Percentiles rank a stretch among this genome's conserved stretches.
phyloP scores from a whole-genome alignment of 2,329 filamentous ascomycete species.

The Apiospora pterosperma region DNA sequence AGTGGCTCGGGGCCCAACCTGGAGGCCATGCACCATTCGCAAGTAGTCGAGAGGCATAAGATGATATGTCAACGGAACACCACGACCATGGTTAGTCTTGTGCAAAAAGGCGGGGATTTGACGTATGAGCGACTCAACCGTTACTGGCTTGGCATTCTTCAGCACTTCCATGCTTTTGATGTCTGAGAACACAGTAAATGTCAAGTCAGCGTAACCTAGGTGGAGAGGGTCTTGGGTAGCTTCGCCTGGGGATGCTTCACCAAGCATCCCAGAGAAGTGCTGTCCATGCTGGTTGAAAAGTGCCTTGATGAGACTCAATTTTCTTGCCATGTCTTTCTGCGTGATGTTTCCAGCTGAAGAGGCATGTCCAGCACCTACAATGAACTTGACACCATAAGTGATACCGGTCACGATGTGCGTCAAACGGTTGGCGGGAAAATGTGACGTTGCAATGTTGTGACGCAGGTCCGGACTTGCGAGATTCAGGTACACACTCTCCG shows the following conservation, averaged over 20 bases:
- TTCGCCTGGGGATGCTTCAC: too few species aligned
- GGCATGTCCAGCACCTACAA: neutral
- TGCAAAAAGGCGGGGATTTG: neutral
- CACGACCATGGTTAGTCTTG: neutral
- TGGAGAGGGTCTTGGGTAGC: neutral
- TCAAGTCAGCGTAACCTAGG: neutral
- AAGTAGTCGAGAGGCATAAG: neutral
- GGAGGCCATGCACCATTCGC: neutral
- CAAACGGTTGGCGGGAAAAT: rapidly evolving
- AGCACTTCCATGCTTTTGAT: neutral
- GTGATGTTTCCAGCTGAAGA: neutral
- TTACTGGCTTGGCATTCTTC: rapidly evolving
- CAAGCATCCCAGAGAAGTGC: neutral
- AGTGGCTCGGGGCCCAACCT: neutral
- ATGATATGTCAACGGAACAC: neutral
- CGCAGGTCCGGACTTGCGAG: neutral
- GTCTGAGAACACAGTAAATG: neutral
- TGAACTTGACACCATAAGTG: neutral
- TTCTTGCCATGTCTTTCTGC: neutral
- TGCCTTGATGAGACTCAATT: neutral
- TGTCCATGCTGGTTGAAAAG: neutral
- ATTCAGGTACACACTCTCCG: neutral
- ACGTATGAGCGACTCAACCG: neutral
- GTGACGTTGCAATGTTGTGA: neutral
- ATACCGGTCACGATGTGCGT: neutral